Base-by-base conservation (phyloP, 148 eudicot genomes). In the Cornus suecica region DNA sequence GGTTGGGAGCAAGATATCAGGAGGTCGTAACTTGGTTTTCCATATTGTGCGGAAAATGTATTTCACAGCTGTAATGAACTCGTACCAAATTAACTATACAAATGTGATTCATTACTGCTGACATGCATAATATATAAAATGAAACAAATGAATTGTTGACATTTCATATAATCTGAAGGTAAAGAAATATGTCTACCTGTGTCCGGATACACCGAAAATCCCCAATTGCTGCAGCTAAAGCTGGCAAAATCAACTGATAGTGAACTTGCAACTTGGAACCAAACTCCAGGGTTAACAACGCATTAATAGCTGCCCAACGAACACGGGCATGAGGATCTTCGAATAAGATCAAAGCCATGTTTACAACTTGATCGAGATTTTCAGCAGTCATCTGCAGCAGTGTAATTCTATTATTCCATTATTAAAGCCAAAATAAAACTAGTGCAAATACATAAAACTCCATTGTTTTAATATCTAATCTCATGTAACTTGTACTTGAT, bases 241-340 rank as follows among this genome's bases (percentile, higher is more conserved):
- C 91, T 29, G 98, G 96, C 63, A 93, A 76, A 72, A 89, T 94
- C 51, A 66, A 74, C 6, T 89, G 90, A 66, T 93, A 94, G 74
- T 93, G 90, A 52, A 81, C 85, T 78, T 93, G 98, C 84, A 93
- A 83, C 64, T 93, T 94, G 10, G 98, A 96, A n/a, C 98, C 98
- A 70, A 93, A 78, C 78, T 91, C 98, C 11, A 92, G 91, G 4
- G 98, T 89, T 72, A 93, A 75, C 78, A 91, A 96, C 54, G 96
- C 96, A 85, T 93, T 93, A 83, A 93, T 91, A 64, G 98, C 98
- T 27, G 98, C 98, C 98, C 98, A 93, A 37, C 98, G 81, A 32
- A 86, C 98, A 54, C 98, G 92, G 11, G 98, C 90, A 74, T 93
- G 94, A 31, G 94, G 94, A 81, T 91, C 92, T 80, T 89, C 90